phyloP scores from a whole-genome alignment of 78 protist species.

The Dictyostelium brefeldianum region DNA sequence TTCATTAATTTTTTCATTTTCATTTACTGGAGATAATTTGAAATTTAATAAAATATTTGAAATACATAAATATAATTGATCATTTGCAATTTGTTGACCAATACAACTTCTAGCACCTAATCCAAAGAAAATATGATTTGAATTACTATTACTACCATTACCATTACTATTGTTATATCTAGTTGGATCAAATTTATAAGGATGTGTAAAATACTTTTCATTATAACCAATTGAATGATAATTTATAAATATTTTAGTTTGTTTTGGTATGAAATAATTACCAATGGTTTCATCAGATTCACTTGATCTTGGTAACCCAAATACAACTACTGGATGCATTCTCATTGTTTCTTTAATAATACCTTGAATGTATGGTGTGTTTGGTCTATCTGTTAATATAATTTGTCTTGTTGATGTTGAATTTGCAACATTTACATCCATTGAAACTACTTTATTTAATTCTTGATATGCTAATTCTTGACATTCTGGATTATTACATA shows the following conservation, averaged over 20 bases:
- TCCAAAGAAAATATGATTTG: background rate
- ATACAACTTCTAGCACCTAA: constrained; percentile 14
- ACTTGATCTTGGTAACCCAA: constrained; percentile 21
- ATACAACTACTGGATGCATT: constrained; percentile 9
- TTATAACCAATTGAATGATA: background rate
- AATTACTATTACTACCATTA: too few species aligned
- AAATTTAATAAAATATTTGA: constrained; percentile 17
- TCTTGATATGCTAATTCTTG: constrained; percentile 15
- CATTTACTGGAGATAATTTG: background rate
- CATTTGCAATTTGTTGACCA: constrained; percentile 32
- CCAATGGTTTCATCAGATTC: constrained; percentile 1
- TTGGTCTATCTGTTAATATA: constrained; percentile 16
- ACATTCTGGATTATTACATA: constrained; percentile 7
- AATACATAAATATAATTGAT: constrained; percentile 19
- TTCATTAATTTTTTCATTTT: constrained; percentile 21
- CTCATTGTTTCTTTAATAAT: constrained; percentile 46
- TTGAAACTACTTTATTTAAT: background rate
- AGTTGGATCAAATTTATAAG: constrained; percentile 18
- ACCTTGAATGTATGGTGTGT: constrained; percentile 26
- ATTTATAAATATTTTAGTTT: constrained; percentile 14
- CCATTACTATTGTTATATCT: background rate
- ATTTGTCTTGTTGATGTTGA: background rate
- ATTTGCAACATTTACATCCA: background rate
- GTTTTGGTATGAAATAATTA: constrained; percentile 44
- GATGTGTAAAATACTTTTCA: constrained; percentile 8